Evolutionary conservation across 441 rosid species (phyloP).

Genomic region (Erodium chrysanthum): DNA sequence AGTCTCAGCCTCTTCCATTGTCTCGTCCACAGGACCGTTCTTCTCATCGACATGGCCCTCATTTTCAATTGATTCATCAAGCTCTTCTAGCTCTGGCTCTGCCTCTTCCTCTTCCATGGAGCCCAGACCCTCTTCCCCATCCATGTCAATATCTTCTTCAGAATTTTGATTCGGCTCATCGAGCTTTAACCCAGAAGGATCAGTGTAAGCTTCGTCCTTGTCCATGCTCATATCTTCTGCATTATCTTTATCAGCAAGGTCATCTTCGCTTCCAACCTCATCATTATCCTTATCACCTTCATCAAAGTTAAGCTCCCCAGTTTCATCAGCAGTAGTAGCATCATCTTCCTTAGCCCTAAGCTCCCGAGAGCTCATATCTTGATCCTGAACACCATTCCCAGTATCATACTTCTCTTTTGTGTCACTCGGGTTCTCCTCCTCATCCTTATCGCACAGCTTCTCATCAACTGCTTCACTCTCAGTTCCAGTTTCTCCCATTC

Average conservation of each 20-base stretch:
- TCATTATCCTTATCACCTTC: conserved; percentile 36
- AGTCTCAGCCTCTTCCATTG: conserved; percentile 34
- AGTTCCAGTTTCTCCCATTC: conserved; percentile 70
- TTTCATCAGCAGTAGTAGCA: conserved; percentile 33
- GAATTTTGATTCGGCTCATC: conserved; percentile 40
- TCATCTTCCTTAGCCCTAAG: conserved; percentile 78
- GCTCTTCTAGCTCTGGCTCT: conserved; percentile 14
- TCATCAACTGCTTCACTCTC: conserved; percentile 66
- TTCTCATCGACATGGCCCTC: conserved; percentile 31
- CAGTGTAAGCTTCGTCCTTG: conserved; percentile 59
- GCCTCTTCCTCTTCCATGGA: conserved; percentile 40
- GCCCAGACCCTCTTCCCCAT: conserved; percentile 38
- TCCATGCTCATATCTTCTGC: conserved; percentile 48
- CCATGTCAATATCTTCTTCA: conserved; percentile 45
- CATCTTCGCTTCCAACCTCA: conserved; percentile 41
- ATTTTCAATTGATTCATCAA: conserved; percentile 34
- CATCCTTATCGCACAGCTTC: conserved; percentile 62
- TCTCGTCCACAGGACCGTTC: conserved; percentile 34
- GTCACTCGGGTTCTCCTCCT: conserved; percentile 43
- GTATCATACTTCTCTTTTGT: conserved; percentile 68
- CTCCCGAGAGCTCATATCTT: conserved; percentile 51
- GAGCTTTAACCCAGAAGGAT: conserved; percentile 51
- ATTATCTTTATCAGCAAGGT: conserved; percentile 37
- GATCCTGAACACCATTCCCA: conserved; percentile 58
- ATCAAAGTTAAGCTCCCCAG: conserved; percentile 31